Evolutionary conservation across 306 rosid species (phyloP), one percentile per base, ranked within the genome.

Genomic region (Bauhinia variegata): DNA sequence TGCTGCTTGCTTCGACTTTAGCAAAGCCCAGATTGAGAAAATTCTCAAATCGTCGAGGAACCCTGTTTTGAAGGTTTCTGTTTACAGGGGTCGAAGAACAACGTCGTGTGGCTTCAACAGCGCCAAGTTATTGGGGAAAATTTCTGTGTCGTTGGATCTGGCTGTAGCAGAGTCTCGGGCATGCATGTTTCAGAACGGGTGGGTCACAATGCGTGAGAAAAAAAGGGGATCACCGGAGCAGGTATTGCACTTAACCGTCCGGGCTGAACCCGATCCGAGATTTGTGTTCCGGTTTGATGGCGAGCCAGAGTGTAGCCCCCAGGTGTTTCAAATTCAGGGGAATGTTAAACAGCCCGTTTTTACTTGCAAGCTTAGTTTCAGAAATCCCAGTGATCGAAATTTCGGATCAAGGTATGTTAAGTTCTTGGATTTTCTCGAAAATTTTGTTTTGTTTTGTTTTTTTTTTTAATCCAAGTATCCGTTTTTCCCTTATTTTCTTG

Each of bases 231-330:
- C 78, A 10, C 55, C 71, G 3, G 42, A 69, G 61, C 86, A 88
- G 63, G 48, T 61, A 5, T 44, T 91, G 70, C 82, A 77, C 53
- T 60, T 88, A 9, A 78, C 82, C 0, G 63, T 72, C 33, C 75
- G 82, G 0, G 79, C 93, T 0, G 97, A 91, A 39, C 93, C 92
- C 11, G 88, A 91, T 63, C 97, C 93, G 11, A 72, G 97, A 33
- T 91, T 91, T 15, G 82, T 88, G 9, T 91, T 91, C 55, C 79
- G 82, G 69, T 91, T 91, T 67, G 96, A 86, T 3, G 88, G 96
- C 1, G 91, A 84, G 49, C 97, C 97, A 8, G 97, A 91, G 72
- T 88, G 96, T 12, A 91, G 97, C 46, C 97, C 96, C 0, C 96
- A 91, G 73, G 91, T 91, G 6, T 91, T 84, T 33, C 97, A 86